Evolutionary conservation across 2,329 filamentous ascomycete species (phyloP).

Genomic region (Xylariaceae sp.): DNA sequence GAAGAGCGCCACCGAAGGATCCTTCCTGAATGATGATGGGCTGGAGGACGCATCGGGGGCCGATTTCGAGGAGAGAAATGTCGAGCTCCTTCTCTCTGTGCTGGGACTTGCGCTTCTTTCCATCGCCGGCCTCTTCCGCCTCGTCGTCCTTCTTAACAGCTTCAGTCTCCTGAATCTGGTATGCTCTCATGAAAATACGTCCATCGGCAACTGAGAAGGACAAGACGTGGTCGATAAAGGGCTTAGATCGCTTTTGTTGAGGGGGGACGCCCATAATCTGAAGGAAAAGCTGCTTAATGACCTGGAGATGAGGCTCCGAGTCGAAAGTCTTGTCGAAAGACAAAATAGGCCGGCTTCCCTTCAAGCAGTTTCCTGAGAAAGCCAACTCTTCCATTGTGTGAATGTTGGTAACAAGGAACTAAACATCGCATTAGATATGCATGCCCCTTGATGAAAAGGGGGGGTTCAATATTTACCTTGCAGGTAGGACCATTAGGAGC

Average conservation of each 20-base stretch:
- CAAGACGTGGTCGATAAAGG: slow-evolving; percentile 94
- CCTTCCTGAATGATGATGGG: slow-evolving; percentile 90
- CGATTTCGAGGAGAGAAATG: slow-evolving; percentile 73
- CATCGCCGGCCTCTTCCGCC: slow-evolving; percentile 49
- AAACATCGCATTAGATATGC: slow-evolving; percentile 6
- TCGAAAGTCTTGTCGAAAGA: slow-evolving; percentile 90
- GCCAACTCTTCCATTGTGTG: slow-evolving; percentile 61
- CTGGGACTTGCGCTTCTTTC: slow-evolving; percentile 36
- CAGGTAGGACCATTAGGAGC: slow-evolving; percentile 66
- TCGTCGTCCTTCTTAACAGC: slow-evolving; percentile 47
- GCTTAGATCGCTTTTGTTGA: slow-evolving; percentile 82
- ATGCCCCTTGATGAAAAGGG: not conserved
- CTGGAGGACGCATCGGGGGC: slow-evolving; percentile 85
- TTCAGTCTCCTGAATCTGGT: slow-evolving; percentile 58
- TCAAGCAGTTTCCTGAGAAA: slow-evolving; percentile 94
- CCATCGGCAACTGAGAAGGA: slow-evolving; percentile 84
- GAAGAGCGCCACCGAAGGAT: slow-evolving; percentile 86
- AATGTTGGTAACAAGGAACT: slow-evolving; percentile 72
- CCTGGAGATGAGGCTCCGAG: slow-evolving; percentile 67
- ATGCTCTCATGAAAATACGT: slow-evolving; percentile 94
- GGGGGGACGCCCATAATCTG: slow-evolving; percentile 92
- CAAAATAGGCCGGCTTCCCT: slow-evolving; percentile 83
- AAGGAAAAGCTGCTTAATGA: slow-evolving; percentile 84
- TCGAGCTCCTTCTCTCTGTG: slow-evolving; percentile 59
- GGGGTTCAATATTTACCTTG: slow-evolving; percentile 10